phyloP scores from a whole-genome alignment of 2,329 filamentous ascomycete species.

The Lasiodiplodia sp. region DNA sequence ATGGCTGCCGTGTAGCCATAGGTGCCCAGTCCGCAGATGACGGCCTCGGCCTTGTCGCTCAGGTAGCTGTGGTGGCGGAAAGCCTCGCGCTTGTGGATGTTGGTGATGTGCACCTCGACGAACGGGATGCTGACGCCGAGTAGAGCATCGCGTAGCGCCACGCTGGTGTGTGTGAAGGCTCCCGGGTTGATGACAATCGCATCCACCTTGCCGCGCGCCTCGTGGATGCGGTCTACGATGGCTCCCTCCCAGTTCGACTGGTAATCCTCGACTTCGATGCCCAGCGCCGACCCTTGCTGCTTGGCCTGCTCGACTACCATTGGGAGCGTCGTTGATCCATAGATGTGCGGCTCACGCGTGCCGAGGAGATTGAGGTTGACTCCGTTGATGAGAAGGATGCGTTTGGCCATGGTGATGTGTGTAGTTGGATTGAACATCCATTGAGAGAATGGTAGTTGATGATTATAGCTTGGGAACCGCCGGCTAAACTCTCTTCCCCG shows the following conservation, averaged over 20 bases:
- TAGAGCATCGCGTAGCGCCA: conserved; percentile 77
- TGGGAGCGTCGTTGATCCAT: conserved; percentile 72
- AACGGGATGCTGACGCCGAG: conserved; percentile 74
- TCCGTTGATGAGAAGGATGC: conserved; percentile 78
- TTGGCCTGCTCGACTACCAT: conserved; percentile 64
- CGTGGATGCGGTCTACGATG: conserved; percentile 76
- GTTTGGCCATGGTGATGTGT: conserved; percentile 43
- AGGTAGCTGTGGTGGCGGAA: conserved; percentile 76
- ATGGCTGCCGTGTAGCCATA: conserved; percentile 58
- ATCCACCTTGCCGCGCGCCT: conserved; percentile 65
- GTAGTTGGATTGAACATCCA: neutral
- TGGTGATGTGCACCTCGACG: conserved; percentile 78
- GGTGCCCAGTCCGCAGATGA: conserved; percentile 70
- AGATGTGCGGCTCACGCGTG: conserved; percentile 75
- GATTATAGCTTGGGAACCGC: neutral
- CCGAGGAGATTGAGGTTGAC: conserved; percentile 84
- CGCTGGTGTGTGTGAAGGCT: conserved; percentile 77
- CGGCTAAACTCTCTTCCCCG: conserved; percentile 16
- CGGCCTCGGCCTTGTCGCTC: conserved; percentile 76
- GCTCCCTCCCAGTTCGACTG: conserved; percentile 83
- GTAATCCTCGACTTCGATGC: conserved; percentile 64
- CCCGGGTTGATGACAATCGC: conserved; percentile 79
- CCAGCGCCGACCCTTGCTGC: conserved; percentile 58
- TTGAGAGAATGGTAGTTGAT: neutral
- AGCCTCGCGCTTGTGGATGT: conserved; percentile 74